These are phyloP conservation scores for Debaryomyces coudertii DNA, from an alignment of 1,139 yeast species.

Conservation along the genomic window DNA sequence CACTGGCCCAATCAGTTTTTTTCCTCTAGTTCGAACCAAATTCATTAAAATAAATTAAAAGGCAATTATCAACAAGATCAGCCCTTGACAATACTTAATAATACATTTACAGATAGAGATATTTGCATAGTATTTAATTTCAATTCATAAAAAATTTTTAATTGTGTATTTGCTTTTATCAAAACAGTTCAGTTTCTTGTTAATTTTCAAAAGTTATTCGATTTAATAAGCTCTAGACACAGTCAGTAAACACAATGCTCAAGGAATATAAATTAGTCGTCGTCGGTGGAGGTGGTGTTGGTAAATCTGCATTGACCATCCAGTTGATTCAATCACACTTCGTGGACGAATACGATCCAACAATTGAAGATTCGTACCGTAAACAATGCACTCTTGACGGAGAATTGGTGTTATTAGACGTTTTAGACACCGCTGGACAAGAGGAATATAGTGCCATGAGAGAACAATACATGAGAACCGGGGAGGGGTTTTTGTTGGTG, in stretches of 20 bases:
- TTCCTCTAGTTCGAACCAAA: not conserved
- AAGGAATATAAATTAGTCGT: conserved; percentile 87
- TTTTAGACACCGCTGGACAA: conserved; percentile 97
- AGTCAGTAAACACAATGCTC: conserved; percentile 27
- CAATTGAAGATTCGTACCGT: conserved; percentile 81
- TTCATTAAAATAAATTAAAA: not conserved
- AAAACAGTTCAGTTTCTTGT: conserved; percentile 1
- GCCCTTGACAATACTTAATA: not conserved
- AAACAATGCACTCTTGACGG: conserved; percentile 58
- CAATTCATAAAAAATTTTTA: not conserved
- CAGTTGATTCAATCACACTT: conserved; percentile 89
- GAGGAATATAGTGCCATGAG: conserved; percentile 97
- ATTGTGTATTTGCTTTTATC: not conserved
- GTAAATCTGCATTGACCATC: conserved; percentile 93
- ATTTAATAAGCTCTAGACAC: not conserved
- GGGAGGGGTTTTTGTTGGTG: conserved; percentile 86
- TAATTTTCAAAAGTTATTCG: not conserved
- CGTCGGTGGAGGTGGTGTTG: conserved; percentile 98
- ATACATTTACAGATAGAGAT: not conserved
- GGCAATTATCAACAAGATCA: not conserved
- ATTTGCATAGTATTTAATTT: not conserved
- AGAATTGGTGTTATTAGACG: conserved; percentile 60
- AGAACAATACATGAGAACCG: conserved; percentile 91
- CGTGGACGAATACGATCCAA: conserved; percentile 96
- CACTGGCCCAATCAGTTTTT: conserved; percentile 2